Percentiles rank a stretch among this genome's conserved stretches.
Evolutionary conservation across 2,329 filamentous ascomycete genomes (phyloP).

Genomic region (Macrophomina phaseolina): DNA sequence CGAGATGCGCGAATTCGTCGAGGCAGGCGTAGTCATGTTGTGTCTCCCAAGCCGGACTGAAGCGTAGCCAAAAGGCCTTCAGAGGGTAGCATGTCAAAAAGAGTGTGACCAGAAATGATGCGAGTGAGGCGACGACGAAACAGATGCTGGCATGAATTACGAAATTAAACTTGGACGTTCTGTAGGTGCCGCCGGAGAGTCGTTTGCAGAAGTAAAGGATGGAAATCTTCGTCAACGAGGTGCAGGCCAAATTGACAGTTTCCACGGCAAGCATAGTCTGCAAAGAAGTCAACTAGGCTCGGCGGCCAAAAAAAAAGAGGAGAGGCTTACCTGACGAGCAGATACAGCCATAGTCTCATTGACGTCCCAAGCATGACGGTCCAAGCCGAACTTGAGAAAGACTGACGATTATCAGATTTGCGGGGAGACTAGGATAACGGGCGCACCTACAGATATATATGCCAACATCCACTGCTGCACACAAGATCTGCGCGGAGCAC

Average conservation of each 20-base stretch:
- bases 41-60: constrained; percentile 34
- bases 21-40: constrained; percentile 35
- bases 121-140: constrained; percentile 46
- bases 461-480: background rate
- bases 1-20: constrained; percentile 45
- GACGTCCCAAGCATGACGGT: constrained; percentile 22
- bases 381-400: constrained; percentile 12
- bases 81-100: constrained; percentile 48
- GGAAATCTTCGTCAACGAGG: constrained; percentile 41
- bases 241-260: constrained; percentile 35
- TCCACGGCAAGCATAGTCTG: constrained; percentile 34
- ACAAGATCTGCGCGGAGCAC: background rate
- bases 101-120: constrained; percentile 45
- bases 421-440: background rate
- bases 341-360: background rate
- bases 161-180: constrained; percentile 41
- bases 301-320: background rate
- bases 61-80: constrained; percentile 49
- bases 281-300: background rate
- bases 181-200: constrained; percentile 44
- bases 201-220: constrained; percentile 52
- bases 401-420: background rate
- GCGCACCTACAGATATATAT: background rate
- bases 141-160: constrained; percentile 45
- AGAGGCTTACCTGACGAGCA: background rate